These are phyloP conservation scores for Luzula sylvatica DNA, from an alignment of 176 grass and related monocot genomes.

Conservation along the genomic window DNA sequence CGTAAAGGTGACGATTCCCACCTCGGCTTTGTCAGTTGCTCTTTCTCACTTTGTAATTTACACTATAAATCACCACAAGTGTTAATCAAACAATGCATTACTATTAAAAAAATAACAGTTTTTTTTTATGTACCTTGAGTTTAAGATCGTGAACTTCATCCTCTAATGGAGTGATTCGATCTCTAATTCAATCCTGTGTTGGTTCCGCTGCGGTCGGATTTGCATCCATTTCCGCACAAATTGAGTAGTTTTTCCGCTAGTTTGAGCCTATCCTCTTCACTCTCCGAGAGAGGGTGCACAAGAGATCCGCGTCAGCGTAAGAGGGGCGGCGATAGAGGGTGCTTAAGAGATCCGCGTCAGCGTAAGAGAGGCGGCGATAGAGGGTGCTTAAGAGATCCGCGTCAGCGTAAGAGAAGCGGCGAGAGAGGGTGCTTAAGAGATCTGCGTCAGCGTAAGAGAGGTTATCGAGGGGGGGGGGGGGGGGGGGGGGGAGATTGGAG, in stretches of 20 bases:
- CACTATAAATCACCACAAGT: background rate
- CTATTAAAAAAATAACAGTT: background rate
- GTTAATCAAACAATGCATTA: background rate
- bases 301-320: too few species aligned
- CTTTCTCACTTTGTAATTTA: constrained; percentile 14
- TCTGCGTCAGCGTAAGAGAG: too few species aligned
- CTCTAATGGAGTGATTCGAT: constrained; percentile 46
- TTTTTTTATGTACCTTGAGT: constrained; percentile 74
- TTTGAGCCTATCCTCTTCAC: constrained; percentile 47
- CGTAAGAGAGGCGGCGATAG: too few species aligned
- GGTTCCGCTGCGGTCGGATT: constrained; percentile 50
- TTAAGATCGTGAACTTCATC: constrained; percentile 48
- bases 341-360: too few species aligned
- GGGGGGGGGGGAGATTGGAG: too few species aligned
- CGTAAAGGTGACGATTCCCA: background rate
- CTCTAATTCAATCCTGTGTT: constrained; percentile 44
- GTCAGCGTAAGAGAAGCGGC: too few species aligned
- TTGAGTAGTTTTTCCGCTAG: constrained; percentile 50
- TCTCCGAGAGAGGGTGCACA: too few species aligned
- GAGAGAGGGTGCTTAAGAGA: too few species aligned
- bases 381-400: too few species aligned
- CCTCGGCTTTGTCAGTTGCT: background rate
- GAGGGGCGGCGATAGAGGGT: too few species aligned
- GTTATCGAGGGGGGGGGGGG: too few species aligned
- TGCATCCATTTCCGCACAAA: constrained; percentile 33